These are phyloP conservation scores for Ichthyophthirius multifiliis DNA, from an alignment of 169 alveolate genomes.

Conservation along the genomic window DNA sequence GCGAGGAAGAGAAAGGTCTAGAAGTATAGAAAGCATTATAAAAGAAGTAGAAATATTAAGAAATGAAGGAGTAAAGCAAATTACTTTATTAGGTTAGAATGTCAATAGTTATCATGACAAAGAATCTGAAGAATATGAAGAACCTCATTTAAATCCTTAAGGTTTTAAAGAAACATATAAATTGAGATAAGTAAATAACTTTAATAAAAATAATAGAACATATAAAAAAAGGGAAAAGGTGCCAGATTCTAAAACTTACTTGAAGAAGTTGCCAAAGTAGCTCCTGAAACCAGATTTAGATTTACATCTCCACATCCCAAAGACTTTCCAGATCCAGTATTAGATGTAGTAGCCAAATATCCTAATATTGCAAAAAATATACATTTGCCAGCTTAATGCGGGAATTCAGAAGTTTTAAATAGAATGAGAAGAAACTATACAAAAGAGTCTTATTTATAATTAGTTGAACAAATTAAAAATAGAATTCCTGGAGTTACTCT, in stretches of 20 bases:
- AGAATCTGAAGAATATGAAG: slow-evolving; percentile 8
- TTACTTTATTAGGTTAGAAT: slow-evolving; percentile 77
- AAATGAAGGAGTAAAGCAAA: slow-evolving; percentile 61
- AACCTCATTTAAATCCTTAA: neutral
- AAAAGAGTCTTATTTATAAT: slow-evolving; percentile 54
- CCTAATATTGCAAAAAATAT: slow-evolving; percentile 65
- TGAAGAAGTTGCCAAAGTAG: slow-evolving; percentile 52
- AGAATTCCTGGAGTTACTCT: slow-evolving; percentile 62
- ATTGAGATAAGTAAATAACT: neutral
- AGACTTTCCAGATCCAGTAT: slow-evolving; percentile 68
- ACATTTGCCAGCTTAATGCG: slow-evolving; percentile 79
- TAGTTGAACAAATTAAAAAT: slow-evolving; percentile 45
- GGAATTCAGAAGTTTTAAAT: slow-evolving; percentile 56
- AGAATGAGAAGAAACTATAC: slow-evolving; percentile 77
- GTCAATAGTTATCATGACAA: slow-evolving; percentile 70
- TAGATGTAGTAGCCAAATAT: slow-evolving; percentile 52
- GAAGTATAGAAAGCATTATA: slow-evolving; percentile 49
- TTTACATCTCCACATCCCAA: slow-evolving; percentile 83
- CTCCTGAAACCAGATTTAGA: slow-evolving; percentile 71
- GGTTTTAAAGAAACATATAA: slow-evolving; percentile 1
- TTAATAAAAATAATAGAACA: neutral
- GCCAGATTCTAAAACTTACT: slow-evolving; percentile 69
- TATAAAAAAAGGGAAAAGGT: slow-evolving; percentile 64
- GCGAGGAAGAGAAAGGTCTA: slow-evolving; percentile 76
- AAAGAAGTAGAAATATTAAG: slow-evolving; percentile 52